Evolutionary conservation across 2,329 filamentous ascomycete genomes (phyloP).

Genomic region (Beauveria bassiana): DNA sequence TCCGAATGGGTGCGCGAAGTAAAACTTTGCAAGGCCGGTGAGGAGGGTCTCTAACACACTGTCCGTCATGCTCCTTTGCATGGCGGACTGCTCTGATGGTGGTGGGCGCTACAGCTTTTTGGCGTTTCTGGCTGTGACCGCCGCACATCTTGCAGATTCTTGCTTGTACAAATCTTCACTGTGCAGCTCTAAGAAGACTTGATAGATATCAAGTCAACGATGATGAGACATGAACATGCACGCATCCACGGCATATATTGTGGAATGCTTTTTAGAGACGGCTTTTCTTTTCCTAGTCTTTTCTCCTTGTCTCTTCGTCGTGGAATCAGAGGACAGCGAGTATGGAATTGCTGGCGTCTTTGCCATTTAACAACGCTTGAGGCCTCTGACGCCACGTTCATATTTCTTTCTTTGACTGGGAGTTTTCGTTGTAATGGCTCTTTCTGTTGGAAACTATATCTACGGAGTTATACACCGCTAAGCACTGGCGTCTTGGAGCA

Average conservation of each 20-base stretch:
- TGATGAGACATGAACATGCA: slow-evolving; percentile 11
- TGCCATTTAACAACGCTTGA: neutral
- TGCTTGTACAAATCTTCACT: slow-evolving; percentile 9
- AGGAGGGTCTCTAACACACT: slow-evolving; percentile 71
- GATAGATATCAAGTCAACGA: slow-evolving; percentile 11
- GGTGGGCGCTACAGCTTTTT: neutral
- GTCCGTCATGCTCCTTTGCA: slow-evolving; percentile 22
- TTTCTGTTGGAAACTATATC: slow-evolving; percentile 15
- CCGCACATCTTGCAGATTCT: slow-evolving; percentile 20
- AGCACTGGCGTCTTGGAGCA: slow-evolving; percentile 11
- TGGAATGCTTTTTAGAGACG: slow-evolving; percentile 14
- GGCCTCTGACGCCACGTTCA: slow-evolving; percentile 5
- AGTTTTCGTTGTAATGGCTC: slow-evolving; percentile 2
- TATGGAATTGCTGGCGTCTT: neutral
- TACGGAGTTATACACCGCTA: slow-evolving; percentile 10
- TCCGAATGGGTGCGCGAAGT: slow-evolving; percentile 99
- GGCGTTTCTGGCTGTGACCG: neutral
- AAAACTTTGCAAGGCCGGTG: slow-evolving; percentile 90
- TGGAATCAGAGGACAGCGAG: neutral
- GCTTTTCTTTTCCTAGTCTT: slow-evolving; percentile 6
- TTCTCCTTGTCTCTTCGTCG: neutral
- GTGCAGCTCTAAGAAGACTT: slow-evolving; percentile 9
- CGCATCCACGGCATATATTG: neutral
- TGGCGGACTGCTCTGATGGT: slow-evolving; percentile 21
- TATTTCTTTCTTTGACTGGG: neutral